Evolutionary conservation across 208 protist genomes (phyloP), one percentile per base, ranked within the genome.

Genomic region (Leptomonas seymouri): DNA sequence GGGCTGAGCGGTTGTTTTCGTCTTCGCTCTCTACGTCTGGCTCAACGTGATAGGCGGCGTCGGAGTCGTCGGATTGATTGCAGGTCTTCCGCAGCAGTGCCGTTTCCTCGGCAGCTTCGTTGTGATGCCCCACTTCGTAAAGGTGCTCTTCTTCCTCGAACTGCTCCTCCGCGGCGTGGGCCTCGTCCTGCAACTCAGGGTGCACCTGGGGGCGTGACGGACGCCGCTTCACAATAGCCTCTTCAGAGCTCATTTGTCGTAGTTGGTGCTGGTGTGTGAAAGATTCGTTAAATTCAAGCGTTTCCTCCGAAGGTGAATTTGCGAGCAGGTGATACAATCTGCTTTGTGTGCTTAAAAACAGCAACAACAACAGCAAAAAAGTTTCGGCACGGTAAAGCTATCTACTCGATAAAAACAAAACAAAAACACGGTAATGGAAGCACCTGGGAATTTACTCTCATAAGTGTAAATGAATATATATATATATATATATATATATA

Each of bases 331-430:
- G 34, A 39, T 39, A 12, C 9, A 39, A 39, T 12, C 3, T 12
- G 34, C 9, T 39, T 9, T 39, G 34, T 39, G 9, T 39, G 34
- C 34, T 39, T 39, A 9, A 39, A 39, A 3, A 9, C 3, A 39
- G 9, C 7, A 39, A 39, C 34, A 39, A 39, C 3, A 9, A 9
- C 3, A 39, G 34, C 9, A 9, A 39, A 9, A 39, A 39, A 9
- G 9, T 3, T 12, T 3, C 34, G 34, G 7, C n/a, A n/a, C n/a
- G n/a, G n/a, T n/a, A n/a, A n/a, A n/a, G n/a, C n/a, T n/a, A n/a
- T n/a, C n/a, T n/a, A n/a, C n/a, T n/a, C n/a, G n/a, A n/a, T 70
- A 58, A 60, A 39, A 72, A 58, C 42, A 58, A 49, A 65, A 58
- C 39, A 72, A 56, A 39, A 39, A n/a, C n/a, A n/a, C n/a, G n/a